Conservation (phyloP, 176 grass and related monocot genomes). For the Bothriochloa decipiens region DNA sequence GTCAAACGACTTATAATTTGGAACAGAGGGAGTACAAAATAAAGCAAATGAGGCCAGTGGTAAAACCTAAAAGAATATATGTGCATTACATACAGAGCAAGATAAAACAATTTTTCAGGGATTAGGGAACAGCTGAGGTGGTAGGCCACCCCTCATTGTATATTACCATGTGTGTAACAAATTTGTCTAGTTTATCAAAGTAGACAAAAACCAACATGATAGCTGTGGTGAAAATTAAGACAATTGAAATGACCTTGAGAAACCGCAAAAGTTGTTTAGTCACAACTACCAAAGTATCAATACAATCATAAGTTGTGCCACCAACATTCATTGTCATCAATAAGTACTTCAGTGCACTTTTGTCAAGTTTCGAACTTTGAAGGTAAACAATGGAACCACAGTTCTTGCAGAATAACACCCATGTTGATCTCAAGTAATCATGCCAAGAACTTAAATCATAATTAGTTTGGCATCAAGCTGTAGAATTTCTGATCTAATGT, state of each 20-base stretch:
- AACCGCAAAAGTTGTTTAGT: neutral
- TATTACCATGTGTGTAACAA: neutral
- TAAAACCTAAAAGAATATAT: too few relatives aligned
- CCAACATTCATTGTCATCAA: conserved; percentile 1
- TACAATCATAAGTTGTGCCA: neutral
- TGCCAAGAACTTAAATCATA: neutral
- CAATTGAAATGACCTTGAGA: neutral
- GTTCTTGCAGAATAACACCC: neutral
- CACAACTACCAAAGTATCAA: neutral
- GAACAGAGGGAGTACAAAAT: too few relatives aligned
- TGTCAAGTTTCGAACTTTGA: neutral
- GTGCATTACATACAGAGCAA: too few relatives aligned
- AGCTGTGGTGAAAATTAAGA: neutral
- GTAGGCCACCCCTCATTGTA: neutral
- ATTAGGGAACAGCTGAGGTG: neutral
- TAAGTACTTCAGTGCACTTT: neutral
- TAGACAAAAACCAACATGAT: conserved; percentile 17
- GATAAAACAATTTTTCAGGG: neutral
- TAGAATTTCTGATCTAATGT: conserved; percentile 2
- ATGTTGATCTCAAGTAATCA: neutral
- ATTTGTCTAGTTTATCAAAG: conserved; percentile 9
- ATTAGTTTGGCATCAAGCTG: neutral
- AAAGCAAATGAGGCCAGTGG: too few relatives aligned
- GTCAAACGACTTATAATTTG: too few relatives aligned
- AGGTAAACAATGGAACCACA: neutral